phyloP scores from a whole-genome alignment of 1,284 basidiomycete species.

The Moniliophthora roreri region DNA sequence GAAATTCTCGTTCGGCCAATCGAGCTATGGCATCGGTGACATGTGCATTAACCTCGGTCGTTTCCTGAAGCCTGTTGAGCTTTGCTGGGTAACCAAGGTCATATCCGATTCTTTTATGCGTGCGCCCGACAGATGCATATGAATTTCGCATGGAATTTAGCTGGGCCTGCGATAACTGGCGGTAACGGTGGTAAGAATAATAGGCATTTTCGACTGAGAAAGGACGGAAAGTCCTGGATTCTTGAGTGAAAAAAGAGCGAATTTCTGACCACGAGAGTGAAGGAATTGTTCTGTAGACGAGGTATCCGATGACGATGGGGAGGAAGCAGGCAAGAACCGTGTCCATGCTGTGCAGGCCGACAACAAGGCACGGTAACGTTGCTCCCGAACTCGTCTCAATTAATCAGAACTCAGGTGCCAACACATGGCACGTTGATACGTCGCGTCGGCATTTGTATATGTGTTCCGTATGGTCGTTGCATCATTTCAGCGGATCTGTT shows the following conservation, averaged over 20 bases:
- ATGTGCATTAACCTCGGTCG: constrained; percentile 43
- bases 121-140: constrained; percentile 36
- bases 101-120: constrained; percentile 47
- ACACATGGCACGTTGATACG: no score
- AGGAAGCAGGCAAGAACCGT: constrained; percentile 32
- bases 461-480: no score
- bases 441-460: no score
- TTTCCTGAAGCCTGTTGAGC: constrained; percentile 43
- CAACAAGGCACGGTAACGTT: no score
- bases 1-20: constrained; percentile 37
- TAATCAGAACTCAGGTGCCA: no score
- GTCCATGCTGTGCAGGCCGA: constrained; percentile 20
- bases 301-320: constrained; percentile 33
- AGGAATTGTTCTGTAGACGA: constrained; percentile 23
- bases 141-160: constrained; percentile 33
- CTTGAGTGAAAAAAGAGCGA: constrained; percentile 22
- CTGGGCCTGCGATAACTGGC: constrained; percentile 34
- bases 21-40: constrained; percentile 48
- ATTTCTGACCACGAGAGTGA: constrained; percentile 26
- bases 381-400: no score
- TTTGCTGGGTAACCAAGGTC: constrained; percentile 54
- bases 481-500: no score
- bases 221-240: constrained; percentile 19
- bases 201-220: constrained; percentile 41
- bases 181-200: constrained; percentile 36